Evolutionary conservation across 441 rosid genomes (phyloP), one percentile per base, ranked within the genome.

Genomic region (Aquilaria agallochum): DNA sequence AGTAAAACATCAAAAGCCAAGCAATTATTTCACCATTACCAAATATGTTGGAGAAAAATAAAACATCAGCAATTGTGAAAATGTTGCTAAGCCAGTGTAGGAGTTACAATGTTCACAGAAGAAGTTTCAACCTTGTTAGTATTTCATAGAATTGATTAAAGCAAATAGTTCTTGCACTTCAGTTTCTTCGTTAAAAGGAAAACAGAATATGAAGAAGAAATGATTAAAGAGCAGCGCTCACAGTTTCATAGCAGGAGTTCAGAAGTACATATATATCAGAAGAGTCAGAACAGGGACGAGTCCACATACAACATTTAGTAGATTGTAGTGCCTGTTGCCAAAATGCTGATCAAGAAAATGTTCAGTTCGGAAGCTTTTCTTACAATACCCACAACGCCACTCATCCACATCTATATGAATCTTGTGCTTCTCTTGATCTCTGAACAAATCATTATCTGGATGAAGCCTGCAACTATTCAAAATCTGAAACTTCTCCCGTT

Each of bases 351-450:
- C 98, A 46, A 95, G 86, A 84, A 74, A 90, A 8, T 75, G 81
- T 71, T 95, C 99, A 50, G 90, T 89, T 9, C 82, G 85, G 73
- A 92, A 95, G 72, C 90, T 88, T 79, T 95, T 95, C 78, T 79
- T 89, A 82, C 99, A 95, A 74, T 89, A 95, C 67, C 90, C 96
- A 73, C 99, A 95, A 32, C 70, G 80, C 98, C 99, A 95, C 71
- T 95, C 96, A 46, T 74, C 85, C 15, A 88, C 49, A 72, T 85
- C 97, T 45, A 86, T 68, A 34, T 87, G 86, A 79, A 90, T 71
- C 84, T 92, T 95, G 65, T 95, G 92, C 67, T 76, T 72, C 81
- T 90, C 99, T 68, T 95, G 99, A 73, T 92, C 97, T 74, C 92
- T 80, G 64, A 86, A 92, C 60, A 95, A 70, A 70, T 95, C 95